Percentiles rank a stretch among this genome's conserved stretches.
Conservation (phyloP, 169 alveolate species). For the Cryptosporidium ryanae region DNA sequence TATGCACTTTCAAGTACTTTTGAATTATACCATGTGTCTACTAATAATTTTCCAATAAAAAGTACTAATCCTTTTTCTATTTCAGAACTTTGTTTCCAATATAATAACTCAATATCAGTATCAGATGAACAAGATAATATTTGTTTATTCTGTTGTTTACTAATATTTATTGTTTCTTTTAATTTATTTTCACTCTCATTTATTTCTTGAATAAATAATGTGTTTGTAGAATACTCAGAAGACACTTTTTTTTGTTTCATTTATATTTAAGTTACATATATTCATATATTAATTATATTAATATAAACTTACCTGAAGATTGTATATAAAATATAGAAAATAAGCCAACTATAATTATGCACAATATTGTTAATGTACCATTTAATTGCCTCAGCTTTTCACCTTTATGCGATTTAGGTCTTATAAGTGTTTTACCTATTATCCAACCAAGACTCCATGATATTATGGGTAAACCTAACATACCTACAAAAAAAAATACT, state of each 20-base stretch:
- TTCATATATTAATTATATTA: background rate
- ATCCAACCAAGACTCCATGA: conserved; percentile 64
- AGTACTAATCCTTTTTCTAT: conserved; percentile 63
- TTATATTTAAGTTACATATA: background rate
- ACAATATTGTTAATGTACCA: conserved; percentile 34
- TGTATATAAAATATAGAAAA: conserved; percentile 18
- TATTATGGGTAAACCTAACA: conserved; percentile 53
- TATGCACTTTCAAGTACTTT: conserved; percentile 30
- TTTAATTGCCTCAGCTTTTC: conserved; percentile 54
- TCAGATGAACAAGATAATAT: conserved; percentile 65
- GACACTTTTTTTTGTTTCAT: background rate
- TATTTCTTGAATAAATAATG: background rate
- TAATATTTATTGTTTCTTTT: background rate
- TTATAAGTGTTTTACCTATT: conserved; percentile 19
- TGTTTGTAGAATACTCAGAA: conserved; percentile 17
- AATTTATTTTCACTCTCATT: background rate
- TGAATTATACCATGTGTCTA: conserved; percentile 54
- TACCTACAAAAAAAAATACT: conserved; percentile 43
- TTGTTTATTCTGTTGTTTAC: conserved; percentile 1
- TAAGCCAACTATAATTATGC: conserved; percentile 12
- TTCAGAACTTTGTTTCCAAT: conserved; percentile 15
- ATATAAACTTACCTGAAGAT: conserved; percentile 48
- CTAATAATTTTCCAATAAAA: conserved; percentile 49
- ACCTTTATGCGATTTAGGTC: conserved; percentile 64
- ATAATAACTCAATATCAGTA: conserved; percentile 43